phyloP scores from a whole-genome alignment of 192 early-diverging fungal genomes.

The Oehlia diaphana region DNA sequence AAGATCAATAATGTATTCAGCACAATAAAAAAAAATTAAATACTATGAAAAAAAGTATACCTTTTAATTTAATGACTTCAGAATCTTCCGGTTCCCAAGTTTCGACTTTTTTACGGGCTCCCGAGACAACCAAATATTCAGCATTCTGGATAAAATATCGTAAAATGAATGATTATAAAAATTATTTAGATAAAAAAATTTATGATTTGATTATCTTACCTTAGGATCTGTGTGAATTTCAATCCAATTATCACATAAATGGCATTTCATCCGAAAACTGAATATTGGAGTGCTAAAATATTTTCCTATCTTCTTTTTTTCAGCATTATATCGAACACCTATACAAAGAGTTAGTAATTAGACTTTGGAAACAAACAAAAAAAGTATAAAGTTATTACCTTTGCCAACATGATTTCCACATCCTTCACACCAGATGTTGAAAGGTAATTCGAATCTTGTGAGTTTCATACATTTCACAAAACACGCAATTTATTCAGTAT shows the following conservation, averaged over 20 bases:
- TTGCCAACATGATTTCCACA: constrained; percentile 85
- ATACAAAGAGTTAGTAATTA: no score
- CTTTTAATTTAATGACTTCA: constrained; percentile 65
- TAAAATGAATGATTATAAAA: background rate
- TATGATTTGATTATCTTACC: constrained; percentile 40
- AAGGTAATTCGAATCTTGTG: constrained; percentile 83
- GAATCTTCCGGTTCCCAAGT: constrained; percentile 66
- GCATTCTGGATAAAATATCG: constrained; percentile 50
- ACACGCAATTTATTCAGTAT: background rate
- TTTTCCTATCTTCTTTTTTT: constrained; percentile 89
- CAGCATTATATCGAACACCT: constrained; percentile 94
- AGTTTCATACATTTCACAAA: background rate
- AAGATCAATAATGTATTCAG: background rate
- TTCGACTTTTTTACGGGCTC: constrained; percentile 78
- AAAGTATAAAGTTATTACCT: constrained; percentile 45
- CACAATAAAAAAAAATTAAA: background rate
- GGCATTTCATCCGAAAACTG: constrained; percentile 94
- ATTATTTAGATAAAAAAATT: background rate
- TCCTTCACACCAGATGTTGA: constrained; percentile 85
- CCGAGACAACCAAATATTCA: constrained; percentile 64
- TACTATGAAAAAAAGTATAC: constrained; percentile 14
- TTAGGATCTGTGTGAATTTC: constrained; percentile 96
- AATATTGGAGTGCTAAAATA: constrained; percentile 86
- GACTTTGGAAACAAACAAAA: background rate
- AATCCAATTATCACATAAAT: constrained; percentile 80